Evolutionary conservation across 257 asterid species (phyloP).

Genomic region (Verbena officinalis): DNA sequence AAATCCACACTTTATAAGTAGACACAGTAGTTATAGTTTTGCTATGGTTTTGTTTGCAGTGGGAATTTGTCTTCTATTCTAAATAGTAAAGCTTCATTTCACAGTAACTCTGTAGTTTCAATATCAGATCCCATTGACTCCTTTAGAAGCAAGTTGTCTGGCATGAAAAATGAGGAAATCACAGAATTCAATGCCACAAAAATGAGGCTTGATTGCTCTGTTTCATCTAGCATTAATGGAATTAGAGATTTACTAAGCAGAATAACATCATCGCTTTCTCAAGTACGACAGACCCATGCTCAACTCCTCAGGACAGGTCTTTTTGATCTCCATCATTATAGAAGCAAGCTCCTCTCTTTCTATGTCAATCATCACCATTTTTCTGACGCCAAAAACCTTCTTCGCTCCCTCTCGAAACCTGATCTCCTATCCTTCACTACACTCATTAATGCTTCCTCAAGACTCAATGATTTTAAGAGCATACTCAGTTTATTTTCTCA

Average conservation of each 20-base stretch:
- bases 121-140: conserved; percentile 36
- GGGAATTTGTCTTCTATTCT: conserved; percentile 44
- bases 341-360: conserved; percentile 57
- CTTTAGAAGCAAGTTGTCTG: conserved; percentile 21
- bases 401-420: conserved; percentile 39
- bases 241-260: conserved; percentile 38
- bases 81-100: conserved; percentile 43
- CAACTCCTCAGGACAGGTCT: conserved; percentile 60
- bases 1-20: conserved; percentile 20
- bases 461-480: conserved; percentile 41
- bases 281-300: conserved; percentile 63
- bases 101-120: conserved; percentile 44
- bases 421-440: conserved; percentile 55
- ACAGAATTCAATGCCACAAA: conserved; percentile 19
- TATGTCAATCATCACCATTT: conserved; percentile 55
- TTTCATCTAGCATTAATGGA: conserved; percentile 20
- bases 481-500: conserved; percentile 51
- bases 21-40: conserved; percentile 34
- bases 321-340: conserved; percentile 39
- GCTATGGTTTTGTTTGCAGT: conserved; percentile 48
- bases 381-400: conserved; percentile 49
- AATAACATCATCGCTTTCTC: conserved; percentile 42
- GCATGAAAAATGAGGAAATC: conserved; percentile 29
- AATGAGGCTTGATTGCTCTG: conserved; percentile 21
- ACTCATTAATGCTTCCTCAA: conserved; percentile 67